A percentile compares a stretch with the other conserved stretches of the same genome.
Conservation (phyloP, 306 rosid genomes). For the Parietaria judaica region DNA sequence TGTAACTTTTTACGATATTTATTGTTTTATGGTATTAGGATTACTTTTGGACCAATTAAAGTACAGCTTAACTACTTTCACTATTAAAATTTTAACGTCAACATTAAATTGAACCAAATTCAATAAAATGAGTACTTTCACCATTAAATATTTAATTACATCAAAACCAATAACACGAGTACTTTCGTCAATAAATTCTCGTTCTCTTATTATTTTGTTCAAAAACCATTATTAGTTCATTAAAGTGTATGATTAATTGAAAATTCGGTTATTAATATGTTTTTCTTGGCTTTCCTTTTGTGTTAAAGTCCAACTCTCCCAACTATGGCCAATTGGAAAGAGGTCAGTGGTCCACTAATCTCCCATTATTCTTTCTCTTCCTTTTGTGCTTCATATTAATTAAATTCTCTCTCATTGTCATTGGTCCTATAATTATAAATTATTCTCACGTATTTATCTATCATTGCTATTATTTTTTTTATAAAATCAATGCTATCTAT, state of each 20-base stretch:
- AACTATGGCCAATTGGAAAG: not conserved
- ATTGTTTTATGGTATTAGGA: no score
- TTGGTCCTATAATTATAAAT: not conserved
- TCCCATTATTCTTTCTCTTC: not conserved
- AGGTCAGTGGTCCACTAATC: constrained; percentile 6
- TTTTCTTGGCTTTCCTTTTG: not conserved
- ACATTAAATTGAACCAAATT: no score
- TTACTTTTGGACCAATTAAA: no score
- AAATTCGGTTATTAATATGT: constrained; percentile 2
- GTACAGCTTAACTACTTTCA: no score
- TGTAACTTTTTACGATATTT: no score
- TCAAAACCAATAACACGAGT: no score
- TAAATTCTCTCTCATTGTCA: not conserved
- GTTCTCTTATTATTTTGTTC: no score
- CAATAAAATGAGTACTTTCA: no score
- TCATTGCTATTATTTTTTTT: no score
- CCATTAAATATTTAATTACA: no score
- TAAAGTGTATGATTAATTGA: constrained; percentile 1
- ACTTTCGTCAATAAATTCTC: no score
- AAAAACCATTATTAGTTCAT: constrained; percentile 5
- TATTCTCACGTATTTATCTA: not conserved
- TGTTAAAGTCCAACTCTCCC: constrained; percentile 15
- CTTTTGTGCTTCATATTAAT: not conserved
- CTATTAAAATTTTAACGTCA: no score
- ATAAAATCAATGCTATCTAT: not conserved